Evolutionary conservation across 2,329 filamentous ascomycete genomes (phyloP), one percentile per base, ranked within the genome.

Genomic region (Colletotrichum coccodes): DNA sequence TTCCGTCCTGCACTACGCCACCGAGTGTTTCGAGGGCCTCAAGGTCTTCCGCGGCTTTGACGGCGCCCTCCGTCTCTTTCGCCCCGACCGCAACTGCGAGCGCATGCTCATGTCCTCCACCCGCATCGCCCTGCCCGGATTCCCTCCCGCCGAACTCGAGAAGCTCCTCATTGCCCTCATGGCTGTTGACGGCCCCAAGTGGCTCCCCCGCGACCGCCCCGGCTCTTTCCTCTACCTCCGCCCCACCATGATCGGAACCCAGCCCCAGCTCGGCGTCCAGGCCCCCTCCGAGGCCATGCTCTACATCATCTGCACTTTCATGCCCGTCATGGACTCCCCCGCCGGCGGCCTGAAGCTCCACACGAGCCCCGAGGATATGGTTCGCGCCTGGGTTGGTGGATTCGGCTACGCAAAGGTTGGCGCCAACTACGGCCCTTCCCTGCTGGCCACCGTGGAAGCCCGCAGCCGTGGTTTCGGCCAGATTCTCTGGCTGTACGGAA

Each of bases 391-490:
- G 95, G 94, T 94, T 23, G 95, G 95, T 70, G 95, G 95, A 11
- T 97, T 97, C 79, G 95, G 95, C 1, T 95, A 92, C 77, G 94
- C 94, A 70, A 98, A 98, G 82, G 89, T 98, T 38, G 95, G 95
- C 62, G 95, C 95, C 70, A 98, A 97, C 85, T 98, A 97, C 79
- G 95, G 95, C 0, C 95, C 95, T 21, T 91, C 89, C 23, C 86
- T 98, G 61, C 85, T 94, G 61, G 93, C 94, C 4, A 94, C 94
- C 56, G 86, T 87, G 21, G 92, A 95, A 79, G 95, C 95, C 3
- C 84, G 90, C 64, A 83, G 83, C 12, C 82, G 88, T 46, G 95
- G 95, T 0, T 98, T 90, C 81, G 89, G 95, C 76, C 95, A 98
- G 85, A 92, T 98, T 64, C 87, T 98, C n/a, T 98, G 95, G 95